phyloP scores from a whole-genome alignment of 2,329 filamentous ascomycete species.

The Orbilia brochopaga region DNA sequence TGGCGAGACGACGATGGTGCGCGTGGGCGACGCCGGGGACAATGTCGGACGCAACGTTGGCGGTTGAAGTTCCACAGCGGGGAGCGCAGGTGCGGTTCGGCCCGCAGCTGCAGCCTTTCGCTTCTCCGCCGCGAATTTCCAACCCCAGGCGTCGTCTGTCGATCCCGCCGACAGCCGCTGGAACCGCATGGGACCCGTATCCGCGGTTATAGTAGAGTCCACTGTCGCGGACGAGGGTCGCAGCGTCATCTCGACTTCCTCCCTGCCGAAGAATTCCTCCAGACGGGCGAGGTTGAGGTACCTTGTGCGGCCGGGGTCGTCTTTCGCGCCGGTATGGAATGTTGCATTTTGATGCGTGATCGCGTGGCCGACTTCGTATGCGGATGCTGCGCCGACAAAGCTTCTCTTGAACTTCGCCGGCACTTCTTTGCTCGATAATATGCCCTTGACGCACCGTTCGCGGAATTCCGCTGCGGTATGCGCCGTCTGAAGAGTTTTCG shows the following conservation, averaged over 20 bases:
- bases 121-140: constrained; percentile 39
- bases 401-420: constrained; percentile 9
- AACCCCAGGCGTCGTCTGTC: constrained; percentile 31
- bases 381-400: constrained; percentile 29
- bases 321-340: constrained; percentile 2
- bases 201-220: constrained; percentile 52
- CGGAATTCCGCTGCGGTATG: constrained; percentile 40
- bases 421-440: constrained; percentile 12
- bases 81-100: constrained; percentile 48
- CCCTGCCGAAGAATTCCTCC: constrained; percentile 30
- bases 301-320: constrained; percentile 6
- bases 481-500: constrained; percentile 22
- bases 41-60: constrained; percentile 17
- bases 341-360: constrained; percentile 5
- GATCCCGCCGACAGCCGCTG: constrained; percentile 24
- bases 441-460: constrained; percentile 16
- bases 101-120: constrained; percentile 47
- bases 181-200: constrained; percentile 52
- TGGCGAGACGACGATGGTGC: constrained; percentile 27
- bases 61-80: constrained; percentile 35
- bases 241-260: constrained; percentile 30
- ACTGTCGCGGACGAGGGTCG: constrained; percentile 15
- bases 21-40: constrained; percentile 17
- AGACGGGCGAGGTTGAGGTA: constrained; percentile 15
- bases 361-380: constrained; percentile 6